These are phyloP conservation scores for Cladosporium sp. DNA, from an alignment of 2,329 filamentous ascomycete genomes.

Conservation along the genomic window DNA sequence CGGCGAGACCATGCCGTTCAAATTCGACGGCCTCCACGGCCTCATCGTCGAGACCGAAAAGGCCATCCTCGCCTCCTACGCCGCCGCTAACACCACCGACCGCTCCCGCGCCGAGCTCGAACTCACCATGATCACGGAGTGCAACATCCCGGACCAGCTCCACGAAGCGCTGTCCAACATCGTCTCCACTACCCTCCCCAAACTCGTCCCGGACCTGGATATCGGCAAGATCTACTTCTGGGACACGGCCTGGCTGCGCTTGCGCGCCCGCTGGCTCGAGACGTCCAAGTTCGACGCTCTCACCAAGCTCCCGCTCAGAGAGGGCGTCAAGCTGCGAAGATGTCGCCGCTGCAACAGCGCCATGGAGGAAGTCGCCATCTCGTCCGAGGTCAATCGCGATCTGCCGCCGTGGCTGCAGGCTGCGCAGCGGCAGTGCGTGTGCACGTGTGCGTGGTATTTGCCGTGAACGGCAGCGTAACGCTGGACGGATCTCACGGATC, in stretches of 20 bases:
- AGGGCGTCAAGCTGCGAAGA: constrained; percentile 29
- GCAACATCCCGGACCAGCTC: constrained; percentile 46
- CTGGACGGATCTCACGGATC: too few species aligned
- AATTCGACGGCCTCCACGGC: constrained; percentile 40
- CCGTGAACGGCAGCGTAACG: background rate
- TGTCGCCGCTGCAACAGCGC: constrained; percentile 42
- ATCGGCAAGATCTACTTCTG: constrained; percentile 65
- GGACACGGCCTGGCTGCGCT: constrained; percentile 63
- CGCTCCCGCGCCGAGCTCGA: constrained; percentile 45
- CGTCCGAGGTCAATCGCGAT: constrained; percentile 14
- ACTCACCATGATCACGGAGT: constrained; percentile 48
- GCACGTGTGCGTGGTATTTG: constrained; percentile 15
- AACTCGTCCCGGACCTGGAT: constrained; percentile 56
- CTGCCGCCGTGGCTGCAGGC: constrained; percentile 26
- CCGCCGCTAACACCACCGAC: constrained; percentile 38
- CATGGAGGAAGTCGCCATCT: constrained; percentile 39
- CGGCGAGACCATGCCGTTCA: constrained; percentile 42
- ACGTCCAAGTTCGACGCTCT: constrained; percentile 54
- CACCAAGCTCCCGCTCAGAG: constrained; percentile 43
- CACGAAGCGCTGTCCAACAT: constrained; percentile 43
- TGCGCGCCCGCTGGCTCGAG: constrained; percentile 31
- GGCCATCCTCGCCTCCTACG: constrained; percentile 55
- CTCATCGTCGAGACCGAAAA: constrained; percentile 56
- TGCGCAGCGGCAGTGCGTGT: constrained; percentile 25
- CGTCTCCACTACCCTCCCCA: constrained; percentile 45